phyloP scores from a whole-genome alignment of 495 filamentous ascomycete species.

The Penicillium egyptiacum region DNA sequence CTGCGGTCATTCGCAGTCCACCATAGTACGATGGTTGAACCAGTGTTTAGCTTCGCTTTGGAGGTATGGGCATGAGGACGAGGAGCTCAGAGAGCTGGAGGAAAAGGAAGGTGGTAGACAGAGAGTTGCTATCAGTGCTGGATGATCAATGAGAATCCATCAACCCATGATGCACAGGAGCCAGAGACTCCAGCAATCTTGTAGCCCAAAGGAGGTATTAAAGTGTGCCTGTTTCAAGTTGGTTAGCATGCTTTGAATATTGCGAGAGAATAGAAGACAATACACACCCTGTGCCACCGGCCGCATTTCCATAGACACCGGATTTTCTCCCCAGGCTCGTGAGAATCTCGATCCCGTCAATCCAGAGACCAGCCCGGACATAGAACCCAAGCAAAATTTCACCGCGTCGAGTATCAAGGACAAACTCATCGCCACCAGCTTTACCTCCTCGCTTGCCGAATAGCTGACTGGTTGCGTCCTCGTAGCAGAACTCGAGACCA shows the following conservation, averaged over 20 bases:
- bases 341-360: constrained; percentile 88
- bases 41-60: not conserved
- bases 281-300: constrained; percentile 79
- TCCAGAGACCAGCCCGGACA: constrained; percentile 77
- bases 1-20: not conserved
- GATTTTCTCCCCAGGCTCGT: constrained; percentile 86
- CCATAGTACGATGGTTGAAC: not conserved
- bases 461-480: constrained; percentile 81
- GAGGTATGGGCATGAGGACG: not conserved
- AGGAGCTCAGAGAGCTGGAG: not conserved
- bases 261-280: not conserved
- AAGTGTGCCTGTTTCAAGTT: constrained; percentile 62
- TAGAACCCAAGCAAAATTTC: constrained; percentile 89
- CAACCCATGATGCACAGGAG: constrained; percentile 77
- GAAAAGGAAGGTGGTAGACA: not conserved
- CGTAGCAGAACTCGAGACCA: constrained; percentile 90
- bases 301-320: constrained; percentile 76
- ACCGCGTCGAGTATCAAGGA: constrained; percentile 78
- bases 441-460: constrained; percentile 85
- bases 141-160: constrained; percentile 87
- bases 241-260: constrained; percentile 20
- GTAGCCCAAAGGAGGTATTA: constrained; percentile 89
- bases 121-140: constrained; percentile 49
- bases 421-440: constrained; percentile 71
- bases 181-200: constrained; percentile 86